These are phyloP conservation scores for Beta corolliflora DNA, from an alignment of 179 eudicot species.

Conservation along the genomic window DNA sequence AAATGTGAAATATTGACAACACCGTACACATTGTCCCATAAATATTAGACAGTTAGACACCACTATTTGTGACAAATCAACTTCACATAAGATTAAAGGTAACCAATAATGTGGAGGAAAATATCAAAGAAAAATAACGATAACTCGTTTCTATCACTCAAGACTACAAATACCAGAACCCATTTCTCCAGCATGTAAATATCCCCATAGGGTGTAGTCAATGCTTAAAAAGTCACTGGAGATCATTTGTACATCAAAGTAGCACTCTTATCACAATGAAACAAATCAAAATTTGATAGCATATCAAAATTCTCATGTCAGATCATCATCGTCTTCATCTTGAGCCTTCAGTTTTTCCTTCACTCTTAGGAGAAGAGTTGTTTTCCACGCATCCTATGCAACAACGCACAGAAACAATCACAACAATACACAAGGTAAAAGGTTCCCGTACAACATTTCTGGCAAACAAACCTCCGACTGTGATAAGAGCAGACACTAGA, in stretches of 20 bases:
- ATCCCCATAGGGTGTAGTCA: neutral
- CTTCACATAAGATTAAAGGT: neutral
- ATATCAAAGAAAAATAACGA: constrained; percentile 3
- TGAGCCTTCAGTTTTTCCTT: constrained; percentile 83
- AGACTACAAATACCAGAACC: constrained; percentile 17
- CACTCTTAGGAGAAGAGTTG: constrained; percentile 89
- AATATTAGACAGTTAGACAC: too few species aligned
- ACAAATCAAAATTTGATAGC: constrained; percentile 17
- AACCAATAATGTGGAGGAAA: neutral
- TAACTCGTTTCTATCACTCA: constrained; percentile 2
- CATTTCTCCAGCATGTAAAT: constrained; percentile 15
- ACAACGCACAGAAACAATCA: neutral
- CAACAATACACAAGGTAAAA: neutral
- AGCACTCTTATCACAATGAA: constrained; percentile 18
- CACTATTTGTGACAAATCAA: neutral
- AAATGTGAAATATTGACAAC: neutral
- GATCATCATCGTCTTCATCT: constrained; percentile 87
- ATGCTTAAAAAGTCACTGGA: constrained; percentile 9
- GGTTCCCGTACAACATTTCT: neutral
- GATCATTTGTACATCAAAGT: constrained; percentile 31
- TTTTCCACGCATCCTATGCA: constrained; percentile 84
- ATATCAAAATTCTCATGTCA: constrained; percentile 46
- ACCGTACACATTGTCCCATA: neutral
- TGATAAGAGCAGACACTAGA: neutral
- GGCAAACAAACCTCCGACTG: neutral